A percentile compares a stretch with the other conserved stretches of the same genome.
Evolutionary conservation across 139 green algal species (phyloP).

Genomic region (Zygnema circumcarinatum): DNA sequence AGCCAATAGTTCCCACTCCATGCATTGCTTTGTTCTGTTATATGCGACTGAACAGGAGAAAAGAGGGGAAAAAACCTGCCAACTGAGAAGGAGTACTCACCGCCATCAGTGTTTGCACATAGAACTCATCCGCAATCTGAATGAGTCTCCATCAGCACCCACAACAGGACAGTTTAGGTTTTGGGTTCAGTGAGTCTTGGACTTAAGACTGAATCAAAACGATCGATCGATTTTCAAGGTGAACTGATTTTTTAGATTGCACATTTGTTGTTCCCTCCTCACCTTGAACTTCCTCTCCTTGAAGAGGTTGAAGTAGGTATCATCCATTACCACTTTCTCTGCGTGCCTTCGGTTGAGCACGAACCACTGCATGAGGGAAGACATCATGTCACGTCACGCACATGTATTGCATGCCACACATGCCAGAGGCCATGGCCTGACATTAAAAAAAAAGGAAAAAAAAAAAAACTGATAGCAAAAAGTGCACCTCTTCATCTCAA

Average conservation of each 20-base stretch:
- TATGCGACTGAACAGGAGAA: neutral
- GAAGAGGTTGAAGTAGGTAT: constrained; percentile 7
- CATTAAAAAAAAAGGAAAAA: no score
- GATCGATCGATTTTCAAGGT: no score
- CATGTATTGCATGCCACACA: neutral
- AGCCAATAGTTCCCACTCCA: neutral
- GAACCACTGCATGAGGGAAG: neutral
- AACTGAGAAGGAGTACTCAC: neutral
- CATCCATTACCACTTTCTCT: constrained; percentile 21
- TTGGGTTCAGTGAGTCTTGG: no score
- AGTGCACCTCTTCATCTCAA: no score
- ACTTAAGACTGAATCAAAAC: no score
- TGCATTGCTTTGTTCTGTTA: neutral
- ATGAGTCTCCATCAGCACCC: no score
- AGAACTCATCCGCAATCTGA: neutral
- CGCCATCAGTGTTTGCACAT: neutral
- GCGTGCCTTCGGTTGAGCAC: constrained; percentile 2
- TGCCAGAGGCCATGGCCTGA: no score
- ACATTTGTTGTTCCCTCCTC: neutral
- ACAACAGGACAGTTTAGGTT: no score
- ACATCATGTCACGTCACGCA: neutral
- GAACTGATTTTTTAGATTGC: no score
- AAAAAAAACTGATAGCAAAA: no score
- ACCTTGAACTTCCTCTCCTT: constrained; percentile 5
- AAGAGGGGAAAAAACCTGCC: neutral